These are phyloP conservation scores for Mucor saturninus DNA, from an alignment of 371 early-diverging fungal genomes.

Conservation along the genomic window DNA sequence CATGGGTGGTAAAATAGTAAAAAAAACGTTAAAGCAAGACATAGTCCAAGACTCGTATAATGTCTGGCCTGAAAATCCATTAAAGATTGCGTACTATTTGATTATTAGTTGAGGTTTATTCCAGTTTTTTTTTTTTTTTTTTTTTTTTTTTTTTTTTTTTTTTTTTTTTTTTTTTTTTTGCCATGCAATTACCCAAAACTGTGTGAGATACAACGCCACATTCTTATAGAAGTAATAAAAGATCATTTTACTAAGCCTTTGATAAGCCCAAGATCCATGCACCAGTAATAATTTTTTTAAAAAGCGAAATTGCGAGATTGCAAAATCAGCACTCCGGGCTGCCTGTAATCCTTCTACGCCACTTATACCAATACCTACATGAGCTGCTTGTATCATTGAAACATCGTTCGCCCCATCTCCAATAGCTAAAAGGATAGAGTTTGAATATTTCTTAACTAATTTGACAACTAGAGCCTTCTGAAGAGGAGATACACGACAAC, in stretches of 20 bases:
- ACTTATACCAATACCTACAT: constrained; percentile 96
- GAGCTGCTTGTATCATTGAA: constrained; percentile 96
- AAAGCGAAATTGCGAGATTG: constrained; percentile 92
- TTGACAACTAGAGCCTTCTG: constrained; percentile 93
- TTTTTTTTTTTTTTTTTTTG: too few species aligned
- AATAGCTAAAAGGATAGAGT: constrained; percentile 83
- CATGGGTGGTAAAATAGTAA: constrained; percentile 88
- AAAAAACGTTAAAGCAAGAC: constrained; percentile 87
- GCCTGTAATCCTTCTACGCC: constrained; percentile 98
- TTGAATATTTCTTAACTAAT: constrained; percentile 77
- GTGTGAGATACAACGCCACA: constrained; percentile 93
- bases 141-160: too few species aligned
- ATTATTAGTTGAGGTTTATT: neutral
- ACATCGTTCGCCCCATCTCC: constrained; percentile 99
- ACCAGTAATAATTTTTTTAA: constrained; percentile 87
- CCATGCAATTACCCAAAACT: constrained; percentile 80
- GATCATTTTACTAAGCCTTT: constrained; percentile 84
- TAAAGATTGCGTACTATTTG: constrained; percentile 77
- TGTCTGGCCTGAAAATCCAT: constrained; percentile 90
- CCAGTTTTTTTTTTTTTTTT: too few species aligned
- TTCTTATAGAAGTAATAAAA: constrained; percentile 96
- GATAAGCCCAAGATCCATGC: constrained; percentile 94
- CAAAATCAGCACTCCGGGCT: constrained; percentile 94
- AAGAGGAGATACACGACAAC: constrained; percentile 92
- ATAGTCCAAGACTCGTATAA: constrained; percentile 94